Evolutionary conservation across 345 rosid species (phyloP), one percentile per base, ranked within the genome.

Genomic region (Brassica juncea): DNA sequence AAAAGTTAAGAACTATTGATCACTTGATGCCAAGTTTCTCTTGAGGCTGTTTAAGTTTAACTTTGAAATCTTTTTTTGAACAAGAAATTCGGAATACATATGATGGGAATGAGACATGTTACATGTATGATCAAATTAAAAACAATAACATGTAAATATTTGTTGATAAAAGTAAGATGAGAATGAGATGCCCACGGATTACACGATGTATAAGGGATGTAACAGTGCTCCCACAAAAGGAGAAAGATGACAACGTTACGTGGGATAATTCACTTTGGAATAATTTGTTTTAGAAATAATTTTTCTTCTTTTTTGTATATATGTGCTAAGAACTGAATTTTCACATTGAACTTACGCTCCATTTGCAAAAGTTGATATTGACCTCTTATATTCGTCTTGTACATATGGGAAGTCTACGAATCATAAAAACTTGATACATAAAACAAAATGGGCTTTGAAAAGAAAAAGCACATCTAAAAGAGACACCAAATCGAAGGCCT

Each of bases 311-410:
- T 79, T 79, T 79, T 79, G 74, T 79, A 47, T 61, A 67, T 79
- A 60, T 73, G 32, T 16, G 64, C 69, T 5, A 7, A 73, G 11
- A 74, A 68, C 15, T 34, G 19, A 79, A 57, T 31, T 70, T 32
- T 77, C 4, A 55, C 55, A 34, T 11, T 25, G 35, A 66, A 44
- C 62, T 66, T 32, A 58, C 2, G 74, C 47, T 68, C 59, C 54
- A 30, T 15, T 74, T 27, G 71, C 59, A 62, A 80, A 79, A 80
- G 82, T 49, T 80, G 78, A 80, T 74, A 11, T 68, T 80, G 82
- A 73, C 78, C 69, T 60, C 23, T 16, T 61, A 64, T n/a, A 74
- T 79, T 73, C 66, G 35, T 79, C 65, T 60, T 73, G 74, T 67
- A 73, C 49, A 10, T 44, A 31, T 35, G 28, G 3, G 59, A 72